A percentile compares a stretch with the other conserved stretches of the same genome.
Conservation (phyloP, 129 eudicot species). For the Flaveria robusta region DNA sequence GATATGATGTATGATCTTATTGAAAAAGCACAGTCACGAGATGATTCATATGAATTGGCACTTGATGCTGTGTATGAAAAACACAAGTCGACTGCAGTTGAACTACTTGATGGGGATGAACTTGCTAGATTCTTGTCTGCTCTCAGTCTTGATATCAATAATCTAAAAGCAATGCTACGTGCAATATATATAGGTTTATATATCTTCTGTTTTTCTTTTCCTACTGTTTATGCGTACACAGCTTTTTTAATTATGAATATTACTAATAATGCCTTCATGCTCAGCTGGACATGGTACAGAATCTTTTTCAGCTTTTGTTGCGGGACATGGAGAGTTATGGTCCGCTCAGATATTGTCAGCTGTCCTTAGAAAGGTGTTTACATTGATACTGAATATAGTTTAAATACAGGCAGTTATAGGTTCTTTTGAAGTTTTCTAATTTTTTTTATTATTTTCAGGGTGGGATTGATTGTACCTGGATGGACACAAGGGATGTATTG, state of each 20-base stretch:
- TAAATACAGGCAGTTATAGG: background rate
- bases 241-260: background rate
- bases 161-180: conserved; percentile 92
- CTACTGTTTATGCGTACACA: background rate
- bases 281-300: conserved; percentile 97
- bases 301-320: conserved; percentile 96
- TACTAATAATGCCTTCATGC: conserved; percentile 24
- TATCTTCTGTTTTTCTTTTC: conserved; percentile 6
- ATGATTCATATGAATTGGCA: conserved; percentile 68
- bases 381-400: conserved; percentile 18
- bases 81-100: conserved; percentile 76
- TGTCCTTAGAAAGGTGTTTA: conserved; percentile 71
- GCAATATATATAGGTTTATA: conserved; percentile 85
- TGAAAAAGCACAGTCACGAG: conserved; percentile 78
- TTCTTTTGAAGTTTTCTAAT: background rate
- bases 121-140: conserved; percentile 61
- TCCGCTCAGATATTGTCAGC: conserved; percentile 82
- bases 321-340: conserved; percentile 99
- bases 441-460: conserved; percentile 40
- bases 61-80: conserved; percentile 87
- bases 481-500: conserved; percentile 93
- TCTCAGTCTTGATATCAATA: conserved; percentile 62
- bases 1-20: conserved; percentile 98
- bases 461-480: conserved; percentile 85
- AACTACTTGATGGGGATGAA: conserved; percentile 81